phyloP scores from a whole-genome alignment of 768 basidiomycete genomes.

The Lactarius hatsudake region DNA sequence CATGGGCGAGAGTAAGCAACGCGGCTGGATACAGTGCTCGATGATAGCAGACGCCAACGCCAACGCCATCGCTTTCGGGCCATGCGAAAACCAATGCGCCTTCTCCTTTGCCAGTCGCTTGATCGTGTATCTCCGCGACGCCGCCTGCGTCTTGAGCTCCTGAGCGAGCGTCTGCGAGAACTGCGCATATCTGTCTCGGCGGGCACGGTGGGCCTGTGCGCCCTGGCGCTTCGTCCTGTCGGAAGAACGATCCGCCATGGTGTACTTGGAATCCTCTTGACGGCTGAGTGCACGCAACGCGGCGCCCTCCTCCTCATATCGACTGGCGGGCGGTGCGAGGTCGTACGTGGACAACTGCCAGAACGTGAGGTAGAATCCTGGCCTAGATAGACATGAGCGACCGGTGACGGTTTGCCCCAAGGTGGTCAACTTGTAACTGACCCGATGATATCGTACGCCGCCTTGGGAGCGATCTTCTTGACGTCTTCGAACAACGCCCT shows the following conservation, averaged over 20 bases:
- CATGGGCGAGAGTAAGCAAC: conserved; percentile 91
- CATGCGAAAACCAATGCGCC: conserved; percentile 76
- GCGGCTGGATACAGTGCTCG: conserved; percentile 90
- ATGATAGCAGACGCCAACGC: conserved; percentile 62
- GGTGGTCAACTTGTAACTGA: conserved; percentile 39
- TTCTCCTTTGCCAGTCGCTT: conserved; percentile 78
- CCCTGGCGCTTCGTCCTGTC: conserved; percentile 59
- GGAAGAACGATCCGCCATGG: conserved; percentile 66
- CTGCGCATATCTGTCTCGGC: conserved; percentile 63
- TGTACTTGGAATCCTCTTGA: conserved; percentile 63
- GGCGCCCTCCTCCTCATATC: conserved; percentile 77
- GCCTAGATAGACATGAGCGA: conserved; percentile 43
- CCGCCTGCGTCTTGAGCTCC: conserved; percentile 75
- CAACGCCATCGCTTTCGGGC: conserved; percentile 44
- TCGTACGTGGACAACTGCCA: conserved; percentile 97
- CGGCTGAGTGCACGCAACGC: conserved; percentile 58
- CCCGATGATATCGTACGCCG: conserved; percentile 66
- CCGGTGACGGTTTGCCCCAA: background rate
- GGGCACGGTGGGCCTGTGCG: conserved; percentile 55
- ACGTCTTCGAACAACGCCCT: conserved; percentile 72
- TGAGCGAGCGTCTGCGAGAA: conserved; percentile 57
- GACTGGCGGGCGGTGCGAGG: conserved; percentile 67
- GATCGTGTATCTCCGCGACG: conserved; percentile 67
- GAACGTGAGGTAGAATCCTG: conserved; percentile 92
- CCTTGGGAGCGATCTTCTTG: conserved; percentile 64